These are phyloP conservation scores for Neospora caninum DNA, from an alignment of 169 alveolate genomes.

Conservation along the genomic window DNA sequence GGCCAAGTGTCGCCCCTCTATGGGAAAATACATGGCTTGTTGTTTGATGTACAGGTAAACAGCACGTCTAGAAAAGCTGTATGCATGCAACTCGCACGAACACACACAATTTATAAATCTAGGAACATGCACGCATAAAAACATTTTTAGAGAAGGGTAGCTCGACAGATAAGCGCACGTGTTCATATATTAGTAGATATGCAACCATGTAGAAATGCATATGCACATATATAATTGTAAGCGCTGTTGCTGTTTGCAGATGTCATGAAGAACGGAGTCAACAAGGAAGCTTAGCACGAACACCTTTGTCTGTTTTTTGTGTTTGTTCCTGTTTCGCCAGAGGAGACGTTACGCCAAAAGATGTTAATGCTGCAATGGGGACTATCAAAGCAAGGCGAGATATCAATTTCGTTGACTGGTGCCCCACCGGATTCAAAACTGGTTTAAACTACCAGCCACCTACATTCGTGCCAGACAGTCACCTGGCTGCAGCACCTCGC, in stretches of 20 bases:
- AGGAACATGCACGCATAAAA: too few species aligned
- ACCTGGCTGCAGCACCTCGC: constrained; percentile 93
- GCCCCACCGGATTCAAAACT: constrained; percentile 81
- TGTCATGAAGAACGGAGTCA: too few species aligned
- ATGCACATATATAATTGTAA: too few species aligned
- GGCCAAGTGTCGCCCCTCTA: constrained; percentile 98
- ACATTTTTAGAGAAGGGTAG: too few species aligned
- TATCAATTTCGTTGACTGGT: constrained; percentile 98
- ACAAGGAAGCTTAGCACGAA: too few species aligned
- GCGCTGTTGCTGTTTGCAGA: too few species aligned
- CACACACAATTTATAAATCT: too few species aligned
- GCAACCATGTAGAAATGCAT: too few species aligned
- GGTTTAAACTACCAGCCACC: constrained; percentile 98
- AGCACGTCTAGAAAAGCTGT: too few species aligned
- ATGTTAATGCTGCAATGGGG: constrained; percentile 97
- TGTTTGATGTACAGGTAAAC: constrained; percentile 87
- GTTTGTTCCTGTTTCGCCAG: constrained; percentile 38
- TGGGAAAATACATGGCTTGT: constrained; percentile 98
- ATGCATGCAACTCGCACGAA: too few species aligned
- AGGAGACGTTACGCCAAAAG: constrained; percentile 99
- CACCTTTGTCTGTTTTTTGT: background rate
- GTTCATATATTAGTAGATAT: too few species aligned
- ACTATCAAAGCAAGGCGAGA: constrained; percentile 96
- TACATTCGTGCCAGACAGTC: constrained; percentile 99
- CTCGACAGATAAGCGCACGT: too few species aligned